Conservation (phyloP, 164 flowering plant genomes). For the Saururus chinensis region DNA sequence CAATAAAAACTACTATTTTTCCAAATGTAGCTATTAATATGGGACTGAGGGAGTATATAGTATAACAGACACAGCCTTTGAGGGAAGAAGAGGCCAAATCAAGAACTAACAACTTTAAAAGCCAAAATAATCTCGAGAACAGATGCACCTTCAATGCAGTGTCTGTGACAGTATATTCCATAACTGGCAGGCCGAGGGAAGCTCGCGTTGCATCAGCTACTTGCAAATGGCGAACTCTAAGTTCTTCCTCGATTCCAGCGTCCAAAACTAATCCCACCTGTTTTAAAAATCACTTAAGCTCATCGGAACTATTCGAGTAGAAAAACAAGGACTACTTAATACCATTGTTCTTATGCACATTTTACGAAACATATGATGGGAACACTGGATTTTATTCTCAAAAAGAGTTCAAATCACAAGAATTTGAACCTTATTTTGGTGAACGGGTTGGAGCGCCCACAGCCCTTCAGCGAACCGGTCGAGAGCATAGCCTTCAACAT, state of each 20-base stretch:
- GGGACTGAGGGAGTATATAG: too few relatives aligned
- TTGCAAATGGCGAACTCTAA: constrained; percentile 70
- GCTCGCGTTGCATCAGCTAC: constrained; percentile 84
- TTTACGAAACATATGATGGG: too few relatives aligned
- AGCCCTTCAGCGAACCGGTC: constrained; percentile 71
- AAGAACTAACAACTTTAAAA: not conserved
- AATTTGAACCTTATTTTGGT: constrained; percentile 47
- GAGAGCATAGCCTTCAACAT: constrained; percentile 87
- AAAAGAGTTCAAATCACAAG: not conserved
- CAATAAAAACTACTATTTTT: too few relatives aligned
- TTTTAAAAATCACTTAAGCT: not conserved
- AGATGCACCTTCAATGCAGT: constrained; percentile 46
- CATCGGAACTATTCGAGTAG: not conserved
- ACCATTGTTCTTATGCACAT: too few relatives aligned
- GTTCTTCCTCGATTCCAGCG: constrained; percentile 73
- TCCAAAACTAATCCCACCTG: constrained; percentile 90
- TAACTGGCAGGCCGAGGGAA: constrained; percentile 80
- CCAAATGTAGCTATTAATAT: too few relatives aligned
- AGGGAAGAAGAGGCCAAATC: not conserved
- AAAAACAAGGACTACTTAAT: too few relatives aligned
- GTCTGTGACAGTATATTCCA: constrained; percentile 68
- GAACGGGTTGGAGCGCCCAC: constrained; percentile 76
- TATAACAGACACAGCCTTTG: too few relatives aligned
- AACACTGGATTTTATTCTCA: too few relatives aligned
- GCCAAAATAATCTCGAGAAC: not conserved